These are phyloP conservation scores for Mycena filopes DNA, from an alignment of 768 basidiomycete species.

Conservation along the genomic window DNA sequence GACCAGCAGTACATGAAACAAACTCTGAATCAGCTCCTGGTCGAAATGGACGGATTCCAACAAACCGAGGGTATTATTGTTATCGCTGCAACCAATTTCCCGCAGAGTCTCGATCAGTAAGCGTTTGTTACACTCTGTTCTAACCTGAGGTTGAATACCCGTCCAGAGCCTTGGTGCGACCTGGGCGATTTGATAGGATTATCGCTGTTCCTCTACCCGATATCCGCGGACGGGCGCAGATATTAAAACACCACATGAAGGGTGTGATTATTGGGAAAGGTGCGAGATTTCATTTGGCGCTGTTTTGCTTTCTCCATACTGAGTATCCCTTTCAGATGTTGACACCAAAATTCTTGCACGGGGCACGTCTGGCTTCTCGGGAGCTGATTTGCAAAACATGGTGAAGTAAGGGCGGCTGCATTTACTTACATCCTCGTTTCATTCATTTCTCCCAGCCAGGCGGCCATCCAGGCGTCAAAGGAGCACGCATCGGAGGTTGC, in stretches of 20 bases:
- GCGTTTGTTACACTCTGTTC: constrained; percentile 40
- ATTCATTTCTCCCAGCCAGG: constrained; percentile 61
- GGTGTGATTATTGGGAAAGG: constrained; percentile 73
- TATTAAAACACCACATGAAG: constrained; percentile 91
- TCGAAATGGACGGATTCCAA: constrained; percentile 97
- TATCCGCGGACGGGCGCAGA: constrained; percentile 92
- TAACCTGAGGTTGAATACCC: constrained; percentile 13
- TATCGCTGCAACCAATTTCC: constrained; percentile 98
- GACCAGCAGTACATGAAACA: constrained; percentile 93
- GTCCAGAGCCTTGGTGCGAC: constrained; percentile 88
- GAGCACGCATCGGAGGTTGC: constrained; percentile 79
- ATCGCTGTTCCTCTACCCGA: constrained; percentile 96
- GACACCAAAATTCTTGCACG: constrained; percentile 91
- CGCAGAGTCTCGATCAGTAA: constrained; percentile 90
- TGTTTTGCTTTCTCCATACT: constrained; percentile 23
- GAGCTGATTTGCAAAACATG: constrained; percentile 96
- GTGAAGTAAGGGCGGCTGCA: constrained; percentile 74
- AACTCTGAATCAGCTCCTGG: constrained; percentile 94
- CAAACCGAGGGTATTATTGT: constrained; percentile 95
- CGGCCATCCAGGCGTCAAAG: constrained; percentile 94
- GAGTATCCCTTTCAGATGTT: constrained; percentile 60
- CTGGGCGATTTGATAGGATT: constrained; percentile 95
- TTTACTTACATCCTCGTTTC: constrained; percentile 18
- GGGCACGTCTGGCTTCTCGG: constrained; percentile 96
- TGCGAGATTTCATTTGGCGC: constrained; percentile 38